Evolutionary conservation across 495 filamentous ascomycete species (phyloP), one percentile per base, ranked within the genome.

Genomic region (Penicillium malachiteum): DNA sequence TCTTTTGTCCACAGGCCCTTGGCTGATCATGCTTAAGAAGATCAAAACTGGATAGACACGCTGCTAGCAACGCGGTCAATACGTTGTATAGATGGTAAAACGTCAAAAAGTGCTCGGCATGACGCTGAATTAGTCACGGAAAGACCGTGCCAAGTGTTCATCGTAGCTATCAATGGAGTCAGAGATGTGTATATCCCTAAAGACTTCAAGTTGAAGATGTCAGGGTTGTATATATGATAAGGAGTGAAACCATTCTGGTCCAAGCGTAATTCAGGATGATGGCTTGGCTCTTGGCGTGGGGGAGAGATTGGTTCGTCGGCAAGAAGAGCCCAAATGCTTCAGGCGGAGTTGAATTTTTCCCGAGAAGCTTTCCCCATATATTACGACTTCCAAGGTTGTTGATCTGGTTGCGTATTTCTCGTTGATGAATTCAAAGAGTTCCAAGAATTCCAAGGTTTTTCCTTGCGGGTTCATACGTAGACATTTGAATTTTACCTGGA

Each of bases 201-300:
- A 2, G 21, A 26, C 21, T 26, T 26, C 4, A n/a, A n/a, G n/a
- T n/a, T n/a, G n/a, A n/a, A n/a, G 21, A 26, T 26, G 4, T 26
- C 11, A 9, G 32, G 16, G 12, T 50, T 38, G 38, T 60, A 60
- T 26, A 26, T 26, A 26, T 26, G 21, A 52, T 54, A 55, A 62
- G 55, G 52, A 57, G 55, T 51, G 57, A 37, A 46, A 47, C 33
- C 45, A 44, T 50, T 55, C 44, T 53, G 53, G 53, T 35, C 49
- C 48, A 51, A 52, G 57, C 48, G 42, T 46, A 31, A 18, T 10
- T 30, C 26, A 12, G 12, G 18, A 57, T 55, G 54, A 52, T 38
- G 51, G 48, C 54, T 55, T 57, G 63, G 56, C 54, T 42, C 59
- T 65, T 63, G 59, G 63, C 63, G 56, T 57, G 47, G 31, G 39